These are phyloP conservation scores for Puccinia triticina DNA, from an alignment of 1,284 basidiomycete species.

Conservation along the genomic window DNA sequence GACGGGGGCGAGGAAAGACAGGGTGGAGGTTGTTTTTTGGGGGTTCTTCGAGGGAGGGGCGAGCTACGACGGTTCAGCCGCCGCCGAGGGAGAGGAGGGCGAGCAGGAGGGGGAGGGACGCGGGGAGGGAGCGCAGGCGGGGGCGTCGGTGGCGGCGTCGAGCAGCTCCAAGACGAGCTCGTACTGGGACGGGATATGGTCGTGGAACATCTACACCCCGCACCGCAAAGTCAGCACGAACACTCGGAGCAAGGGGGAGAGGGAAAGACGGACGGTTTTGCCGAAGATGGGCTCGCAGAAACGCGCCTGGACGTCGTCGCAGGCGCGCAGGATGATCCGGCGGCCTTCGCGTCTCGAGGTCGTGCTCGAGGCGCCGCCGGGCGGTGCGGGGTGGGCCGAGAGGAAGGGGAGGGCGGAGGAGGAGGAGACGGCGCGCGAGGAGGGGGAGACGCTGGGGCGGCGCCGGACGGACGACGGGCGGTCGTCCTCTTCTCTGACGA, in stretches of 20 bases:
- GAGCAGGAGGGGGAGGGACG: too few species aligned
- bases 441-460: not conserved
- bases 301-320: slow-evolving; percentile 63
- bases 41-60: too few species aligned
- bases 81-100: too few species aligned
- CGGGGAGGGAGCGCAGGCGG: too few species aligned
- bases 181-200: slow-evolving; percentile 46
- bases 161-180: slow-evolving; percentile 40
- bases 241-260: not conserved
- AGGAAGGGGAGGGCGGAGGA: not conserved
- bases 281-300: slow-evolving; percentile 63
- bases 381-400: not conserved
- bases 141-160: slow-evolving; percentile 17
- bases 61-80: too few species aligned
- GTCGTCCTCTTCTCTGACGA: slow-evolving; percentile 55
- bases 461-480: not conserved
- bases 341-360: slow-evolving; percentile 58
- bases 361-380: not conserved
- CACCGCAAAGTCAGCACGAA: not conserved
- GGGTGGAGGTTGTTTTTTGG: too few species aligned
- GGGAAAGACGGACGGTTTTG: slow-evolving; percentile 9
- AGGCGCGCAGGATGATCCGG: slow-evolving; percentile 62
- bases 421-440: not conserved
- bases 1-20: too few species aligned
- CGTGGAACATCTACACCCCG: slow-evolving; percentile 50